Evolutionary conservation across 352 stramenopile species (phyloP).

Genomic region (Globisporangium echinulatum): DNA sequence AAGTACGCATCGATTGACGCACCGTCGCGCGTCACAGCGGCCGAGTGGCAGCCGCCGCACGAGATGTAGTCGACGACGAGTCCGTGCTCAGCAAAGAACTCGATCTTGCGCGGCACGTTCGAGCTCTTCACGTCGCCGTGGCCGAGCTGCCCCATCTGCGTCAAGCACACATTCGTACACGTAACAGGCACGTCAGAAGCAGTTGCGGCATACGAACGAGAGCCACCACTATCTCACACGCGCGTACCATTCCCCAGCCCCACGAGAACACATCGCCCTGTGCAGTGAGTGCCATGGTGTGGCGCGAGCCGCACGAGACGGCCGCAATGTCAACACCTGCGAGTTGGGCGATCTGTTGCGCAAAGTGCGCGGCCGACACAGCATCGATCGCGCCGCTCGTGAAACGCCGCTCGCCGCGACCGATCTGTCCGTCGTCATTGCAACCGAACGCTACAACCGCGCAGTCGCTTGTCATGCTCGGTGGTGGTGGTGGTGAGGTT

Average conservation of each 20-base stretch:
- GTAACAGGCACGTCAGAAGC: conserved; percentile 1
- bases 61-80: conserved; percentile 73
- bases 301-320: conserved; percentile 73
- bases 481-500: too few species aligned
- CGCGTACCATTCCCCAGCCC: conserved; percentile 70
- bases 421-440: conserved; percentile 81
- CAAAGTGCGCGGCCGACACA: conserved; percentile 73
- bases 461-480: conserved; percentile 13
- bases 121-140: conserved; percentile 74
- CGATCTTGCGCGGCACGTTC: conserved; percentile 44
- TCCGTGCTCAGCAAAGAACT: conserved; percentile 46
- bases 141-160: conserved; percentile 74
- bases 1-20: neutral
- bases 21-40: conserved; percentile 64
- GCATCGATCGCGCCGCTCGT: conserved; percentile 52
- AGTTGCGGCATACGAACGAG: neutral
- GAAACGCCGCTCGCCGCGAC: conserved; percentile 55
- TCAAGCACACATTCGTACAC: neutral
- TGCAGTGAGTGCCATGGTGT: conserved; percentile 74
- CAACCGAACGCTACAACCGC: conserved; percentile 68
- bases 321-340: conserved; percentile 47
- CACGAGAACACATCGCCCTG: conserved; percentile 61
- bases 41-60: conserved; percentile 76
- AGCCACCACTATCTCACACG: neutral
- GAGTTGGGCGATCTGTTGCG: conserved; percentile 47